A percentile compares a stretch with the other conserved stretches of the same genome.
These are phyloP conservation scores for Conidiobolus incongruus DNA, from an alignment of 371 early-diverging fungal species.

Conservation along the genomic window DNA sequence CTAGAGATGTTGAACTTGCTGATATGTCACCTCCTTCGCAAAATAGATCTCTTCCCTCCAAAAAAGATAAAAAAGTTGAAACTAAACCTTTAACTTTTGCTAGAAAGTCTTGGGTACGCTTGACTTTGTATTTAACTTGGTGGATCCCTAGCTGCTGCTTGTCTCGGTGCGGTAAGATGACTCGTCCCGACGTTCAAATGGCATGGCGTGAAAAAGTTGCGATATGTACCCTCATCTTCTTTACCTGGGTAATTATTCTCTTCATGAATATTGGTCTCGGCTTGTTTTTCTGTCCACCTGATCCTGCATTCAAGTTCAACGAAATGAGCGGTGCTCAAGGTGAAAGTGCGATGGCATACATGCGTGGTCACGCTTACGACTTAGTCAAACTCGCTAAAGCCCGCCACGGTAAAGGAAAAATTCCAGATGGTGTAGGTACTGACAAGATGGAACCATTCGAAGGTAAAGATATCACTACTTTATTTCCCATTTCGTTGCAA, in stretches of 20 bases:
- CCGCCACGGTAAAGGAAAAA: constrained; percentile 13
- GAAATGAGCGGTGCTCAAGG: constrained; percentile 13
- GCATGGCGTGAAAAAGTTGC: constrained; percentile 87
- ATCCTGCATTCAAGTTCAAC: constrained; percentile 27
- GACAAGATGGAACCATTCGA: constrained; percentile 27
- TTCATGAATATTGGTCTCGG: constrained; percentile 32
- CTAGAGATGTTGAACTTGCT: too few relatives aligned
- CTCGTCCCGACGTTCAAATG: too few relatives aligned
- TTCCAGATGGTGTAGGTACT: constrained; percentile 12
- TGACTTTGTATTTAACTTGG: constrained; percentile 62
- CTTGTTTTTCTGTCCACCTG: constrained; percentile 29
- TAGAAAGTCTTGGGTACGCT: constrained; percentile 46
- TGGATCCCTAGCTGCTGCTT: constrained; percentile 48
- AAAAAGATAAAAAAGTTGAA: too few relatives aligned
- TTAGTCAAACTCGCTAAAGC: constrained; percentile 25
- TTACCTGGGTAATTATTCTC: constrained; percentile 21
- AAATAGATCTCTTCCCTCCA: too few relatives aligned
- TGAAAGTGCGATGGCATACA: constrained; percentile 21
- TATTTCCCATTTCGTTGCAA: constrained; percentile 49
- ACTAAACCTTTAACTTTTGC: constrained; percentile 8
- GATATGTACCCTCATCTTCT: constrained; percentile 45
- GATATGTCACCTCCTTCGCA: too few relatives aligned
- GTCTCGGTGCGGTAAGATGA: constrained; percentile 43
- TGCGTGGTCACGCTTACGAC: constrained; percentile 55
- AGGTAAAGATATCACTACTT: constrained; percentile 37